These are phyloP conservation scores for Fragaria vesca DNA, from an alignment of 306 rosid species.

Conservation along the genomic window DNA sequence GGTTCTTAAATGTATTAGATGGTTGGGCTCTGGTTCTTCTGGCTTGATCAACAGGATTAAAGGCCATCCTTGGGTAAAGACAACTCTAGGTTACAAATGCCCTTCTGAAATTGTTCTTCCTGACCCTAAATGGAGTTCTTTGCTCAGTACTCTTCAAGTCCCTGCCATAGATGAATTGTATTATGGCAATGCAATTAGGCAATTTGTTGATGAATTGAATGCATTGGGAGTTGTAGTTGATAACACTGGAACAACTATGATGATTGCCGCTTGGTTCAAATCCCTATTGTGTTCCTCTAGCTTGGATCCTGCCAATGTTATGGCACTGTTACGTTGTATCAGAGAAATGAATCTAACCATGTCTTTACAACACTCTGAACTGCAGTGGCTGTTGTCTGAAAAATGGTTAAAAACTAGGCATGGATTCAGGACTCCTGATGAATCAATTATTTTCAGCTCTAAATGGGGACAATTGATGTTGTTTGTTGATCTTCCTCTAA, in stretches of 20 bases:
- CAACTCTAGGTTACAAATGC: constrained; percentile 17
- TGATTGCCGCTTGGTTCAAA: constrained; percentile 13
- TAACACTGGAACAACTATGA: not conserved
- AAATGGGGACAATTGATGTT: constrained; percentile 19
- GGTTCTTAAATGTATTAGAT: constrained; percentile 14
- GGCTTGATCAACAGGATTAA: constrained; percentile 8
- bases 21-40: not conserved
- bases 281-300: not conserved
- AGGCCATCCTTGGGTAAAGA: constrained; percentile 12
- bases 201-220: constrained; percentile 13
- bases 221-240: constrained; percentile 26
- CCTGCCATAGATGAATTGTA: constrained; percentile 24
- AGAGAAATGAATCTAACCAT: constrained; percentile 7
- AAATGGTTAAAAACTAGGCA: constrained; percentile 31
- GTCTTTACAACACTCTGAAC: not conserved
- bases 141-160: constrained; percentile 12
- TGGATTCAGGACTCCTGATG: constrained; percentile 28
- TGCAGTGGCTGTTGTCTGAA: constrained; percentile 15
- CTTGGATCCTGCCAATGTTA: constrained; percentile 14
- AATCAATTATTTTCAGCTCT: constrained; percentile 20
- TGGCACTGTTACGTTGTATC: constrained; percentile 10
- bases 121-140: constrained; percentile 11
- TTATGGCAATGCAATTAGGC: constrained; percentile 2
- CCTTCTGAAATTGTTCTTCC: constrained; percentile 20
- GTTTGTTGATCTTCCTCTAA: constrained; percentile 24